phyloP scores from a whole-genome alignment of 2,329 filamentous ascomycete genomes.

The Camillea tinctor region DNA sequence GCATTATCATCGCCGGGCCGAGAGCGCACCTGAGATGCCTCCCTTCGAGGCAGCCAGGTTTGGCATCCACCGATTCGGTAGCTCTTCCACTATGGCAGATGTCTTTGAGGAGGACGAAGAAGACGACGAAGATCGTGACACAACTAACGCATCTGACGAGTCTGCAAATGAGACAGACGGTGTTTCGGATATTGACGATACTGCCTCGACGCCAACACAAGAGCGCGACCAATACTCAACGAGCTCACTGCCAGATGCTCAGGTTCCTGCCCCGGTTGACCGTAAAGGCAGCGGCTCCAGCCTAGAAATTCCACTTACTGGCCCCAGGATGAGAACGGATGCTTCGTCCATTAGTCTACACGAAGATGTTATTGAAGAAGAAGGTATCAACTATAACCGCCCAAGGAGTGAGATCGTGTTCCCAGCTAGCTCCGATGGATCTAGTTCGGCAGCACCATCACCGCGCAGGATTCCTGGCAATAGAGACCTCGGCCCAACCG shows the following conservation, averaged over 20 bases:
- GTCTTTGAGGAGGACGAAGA: conserved; percentile 86
- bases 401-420: conserved; percentile 39
- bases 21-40: conserved; percentile 77
- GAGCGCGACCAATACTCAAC: conserved; percentile 24
- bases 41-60: conserved; percentile 65
- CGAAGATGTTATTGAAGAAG: conserved; percentile 51
- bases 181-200: conserved; percentile 22
- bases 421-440: conserved; percentile 33
- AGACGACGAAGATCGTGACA: conserved; percentile 46
- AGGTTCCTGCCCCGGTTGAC: conserved; percentile 30
- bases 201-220: conserved; percentile 31
- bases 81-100: conserved; percentile 75
- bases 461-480: conserved; percentile 40
- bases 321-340: conserved; percentile 45
- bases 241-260: conserved; percentile 13
- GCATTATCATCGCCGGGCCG: conserved; percentile 75
- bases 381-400: conserved; percentile 38
- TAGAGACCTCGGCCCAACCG: conserved; percentile 50
- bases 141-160: conserved; percentile 27
- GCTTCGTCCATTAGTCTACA: conserved; percentile 50
- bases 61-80: conserved; percentile 61
- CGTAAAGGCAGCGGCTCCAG: conserved; percentile 48
- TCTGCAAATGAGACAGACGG: conserved; percentile 27
- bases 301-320: conserved; percentile 38
- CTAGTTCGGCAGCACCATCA: conserved; percentile 45